phyloP scores from a whole-genome alignment of 495 filamentous ascomycete genomes.

The Penicillium atrosanguineum region DNA sequence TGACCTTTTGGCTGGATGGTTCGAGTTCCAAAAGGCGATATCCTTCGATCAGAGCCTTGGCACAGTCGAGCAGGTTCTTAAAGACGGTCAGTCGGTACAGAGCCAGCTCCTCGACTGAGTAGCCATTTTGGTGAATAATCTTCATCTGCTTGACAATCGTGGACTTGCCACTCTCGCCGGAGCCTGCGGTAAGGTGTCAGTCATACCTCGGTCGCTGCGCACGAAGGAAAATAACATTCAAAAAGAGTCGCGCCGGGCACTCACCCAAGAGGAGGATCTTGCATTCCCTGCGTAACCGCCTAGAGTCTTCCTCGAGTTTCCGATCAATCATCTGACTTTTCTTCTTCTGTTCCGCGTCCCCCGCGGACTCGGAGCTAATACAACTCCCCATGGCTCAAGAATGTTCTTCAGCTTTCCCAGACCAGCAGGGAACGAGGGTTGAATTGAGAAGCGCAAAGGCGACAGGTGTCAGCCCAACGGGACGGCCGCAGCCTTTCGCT shows the following conservation, averaged over 20 bases:
- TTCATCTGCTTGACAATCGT: constrained; percentile 99
- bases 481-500: constrained; percentile 21
- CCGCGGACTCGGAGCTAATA: constrained; percentile 73
- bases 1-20: constrained; percentile 65
- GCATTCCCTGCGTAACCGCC: constrained; percentile 90
- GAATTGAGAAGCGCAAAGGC: constrained; percentile 27
- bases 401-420: constrained; percentile 16
- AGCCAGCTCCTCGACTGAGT: constrained; percentile 84
- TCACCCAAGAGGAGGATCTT: constrained; percentile 94
- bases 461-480: constrained; percentile 27
- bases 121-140: constrained; percentile 98
- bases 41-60: constrained; percentile 83
- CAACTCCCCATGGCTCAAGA: constrained; percentile 74
- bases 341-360: constrained; percentile 88
- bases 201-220: neutral
- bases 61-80: constrained; percentile 96
- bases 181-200: constrained; percentile 55
- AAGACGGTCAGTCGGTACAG: constrained; percentile 94
- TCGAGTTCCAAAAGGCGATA: constrained; percentile 86
- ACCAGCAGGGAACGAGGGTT: constrained; percentile 23
- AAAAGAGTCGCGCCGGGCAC: constrained; percentile 17
- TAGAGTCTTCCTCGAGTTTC: constrained; percentile 87
- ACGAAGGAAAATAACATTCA: neutral
- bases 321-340: constrained; percentile 90
- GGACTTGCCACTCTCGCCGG: constrained; percentile 97